These are phyloP conservation scores for Mucor lusitanicus DNA, from an alignment of 371 early-diverging fungal genomes.

Conservation along the genomic window DNA sequence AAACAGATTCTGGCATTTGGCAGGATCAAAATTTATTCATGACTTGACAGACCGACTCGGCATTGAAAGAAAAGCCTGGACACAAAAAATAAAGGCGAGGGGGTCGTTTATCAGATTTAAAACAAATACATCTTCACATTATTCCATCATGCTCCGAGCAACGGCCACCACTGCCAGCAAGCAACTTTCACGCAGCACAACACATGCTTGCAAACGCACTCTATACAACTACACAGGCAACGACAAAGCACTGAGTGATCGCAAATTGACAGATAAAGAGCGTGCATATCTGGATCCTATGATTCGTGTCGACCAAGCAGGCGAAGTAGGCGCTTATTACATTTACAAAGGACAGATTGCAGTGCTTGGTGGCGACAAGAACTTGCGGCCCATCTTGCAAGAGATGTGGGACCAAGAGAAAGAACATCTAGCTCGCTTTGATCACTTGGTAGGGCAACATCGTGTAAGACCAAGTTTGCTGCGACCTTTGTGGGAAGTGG, in stretches of 20 bases:
- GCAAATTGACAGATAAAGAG: slow-evolving; percentile 31
- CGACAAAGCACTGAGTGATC: neutral
- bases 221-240: slow-evolving; percentile 6
- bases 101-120: neutral
- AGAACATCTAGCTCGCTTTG: slow-evolving; percentile 78
- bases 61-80: neutral
- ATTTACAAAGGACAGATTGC: slow-evolving; percentile 95
- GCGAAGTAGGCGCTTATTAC: slow-evolving; percentile 94
- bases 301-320: slow-evolving; percentile 96
- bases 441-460: slow-evolving; percentile 71
- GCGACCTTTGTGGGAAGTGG: slow-evolving; percentile 85
- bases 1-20: neutral
- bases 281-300: slow-evolving; percentile 55
- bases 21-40: neutral
- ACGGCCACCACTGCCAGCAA: neutral
- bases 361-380: slow-evolving; percentile 75
- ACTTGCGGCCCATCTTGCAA: slow-evolving; percentile 72
- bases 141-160: neutral
- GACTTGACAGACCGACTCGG: neutral
- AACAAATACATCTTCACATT: neutral
- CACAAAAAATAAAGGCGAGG: neutral
- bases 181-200: neutral
- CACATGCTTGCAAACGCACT: neutral
- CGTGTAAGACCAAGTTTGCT: slow-evolving; percentile 87
- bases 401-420: slow-evolving; percentile 98